Evolutionary conservation across 768 basidiomycete species (phyloP), one percentile per base, ranked within the genome.

Genomic region (Tricholoma saponaceum): DNA sequence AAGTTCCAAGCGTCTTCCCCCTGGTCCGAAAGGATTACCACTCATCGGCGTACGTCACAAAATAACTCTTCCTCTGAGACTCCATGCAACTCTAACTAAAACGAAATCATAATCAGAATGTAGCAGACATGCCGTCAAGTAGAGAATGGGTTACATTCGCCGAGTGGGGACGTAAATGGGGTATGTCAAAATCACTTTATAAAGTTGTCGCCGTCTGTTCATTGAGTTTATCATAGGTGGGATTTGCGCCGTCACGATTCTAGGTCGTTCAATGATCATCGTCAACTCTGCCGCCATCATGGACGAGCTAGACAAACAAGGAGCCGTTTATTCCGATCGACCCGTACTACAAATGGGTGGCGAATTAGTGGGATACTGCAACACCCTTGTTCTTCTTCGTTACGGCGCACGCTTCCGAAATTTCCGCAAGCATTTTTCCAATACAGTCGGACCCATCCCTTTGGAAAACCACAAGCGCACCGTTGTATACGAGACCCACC

Each of bases 101-200:
- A 10, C 26, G n/a, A n/a, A n/a, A n/a, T n/a, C n/a, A n/a, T n/a
- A n/a, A n/a, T 10, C 47, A 82, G 79, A 84, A 80, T 70, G 67
- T 80, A 12, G 64, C 74, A 18, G 74, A 80, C 52, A 75, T 83
- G 73, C 78, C 83, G 0, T 59, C 66, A 0, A 60, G 68, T 26
- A 71, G 75, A 41, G 75, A 75, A 30, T 84, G 82, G 81, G 60
- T 79, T 20, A 76, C 72, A 0, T 83, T 76, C 58, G 68, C 80
- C 5, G 74, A 82, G 43, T 79, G 83, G 78, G 78, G 81, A 2
- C 68, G 70, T n/a, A 77, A 77, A 69, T 85, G 76, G 60, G 83
- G 83, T 78, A 47, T 1, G 74, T 64, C 7, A n/a, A n/a, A n/a
- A 22, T 3, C 46, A n/a, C n/a, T n/a, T n/a, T n/a, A n/a, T 20